These are phyloP conservation scores for Crotalaria pallida DNA, from an alignment of 306 rosid species.

Conservation along the genomic window DNA sequence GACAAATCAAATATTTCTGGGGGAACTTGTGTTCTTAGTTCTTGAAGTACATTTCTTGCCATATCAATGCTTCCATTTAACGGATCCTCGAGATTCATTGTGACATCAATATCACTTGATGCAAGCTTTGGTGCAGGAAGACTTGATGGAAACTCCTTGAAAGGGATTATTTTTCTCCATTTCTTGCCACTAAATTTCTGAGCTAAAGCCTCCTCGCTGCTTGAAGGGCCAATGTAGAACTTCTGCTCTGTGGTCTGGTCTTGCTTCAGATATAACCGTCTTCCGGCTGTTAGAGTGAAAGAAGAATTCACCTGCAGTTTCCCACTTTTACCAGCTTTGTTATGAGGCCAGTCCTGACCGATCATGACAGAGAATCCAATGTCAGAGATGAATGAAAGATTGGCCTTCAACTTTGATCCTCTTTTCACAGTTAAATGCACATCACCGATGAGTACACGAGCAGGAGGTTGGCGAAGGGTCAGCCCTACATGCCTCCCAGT, in stretches of 20 bases:
- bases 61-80: constrained; percentile 38
- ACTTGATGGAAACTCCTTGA: constrained; percentile 87
- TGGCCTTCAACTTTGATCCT: constrained; percentile 45
- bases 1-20: constrained; percentile 92
- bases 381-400: constrained; percentile 52
- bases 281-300: constrained; percentile 56
- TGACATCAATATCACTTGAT: constrained; percentile 59
- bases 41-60: constrained; percentile 58
- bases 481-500: constrained; percentile 93
- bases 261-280: constrained; percentile 67
- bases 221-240: constrained; percentile 38
- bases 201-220: constrained; percentile 44
- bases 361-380: constrained; percentile 73
- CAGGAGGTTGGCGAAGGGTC: constrained; percentile 80
- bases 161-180: constrained; percentile 76
- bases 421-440: constrained; percentile 63
- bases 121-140: constrained; percentile 78
- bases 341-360: constrained; percentile 83
- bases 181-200: constrained; percentile 58
- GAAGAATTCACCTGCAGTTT: constrained; percentile 56
- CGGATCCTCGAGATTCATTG: constrained; percentile 61
- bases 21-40: constrained; percentile 72
- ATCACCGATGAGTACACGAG: constrained; percentile 67
- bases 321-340: constrained; percentile 72
- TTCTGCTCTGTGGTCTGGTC: constrained; percentile 38